Evolutionary conservation across 2,329 filamentous ascomycete genomes (phyloP).

Genomic region (Colletotrichum magnum): DNA sequence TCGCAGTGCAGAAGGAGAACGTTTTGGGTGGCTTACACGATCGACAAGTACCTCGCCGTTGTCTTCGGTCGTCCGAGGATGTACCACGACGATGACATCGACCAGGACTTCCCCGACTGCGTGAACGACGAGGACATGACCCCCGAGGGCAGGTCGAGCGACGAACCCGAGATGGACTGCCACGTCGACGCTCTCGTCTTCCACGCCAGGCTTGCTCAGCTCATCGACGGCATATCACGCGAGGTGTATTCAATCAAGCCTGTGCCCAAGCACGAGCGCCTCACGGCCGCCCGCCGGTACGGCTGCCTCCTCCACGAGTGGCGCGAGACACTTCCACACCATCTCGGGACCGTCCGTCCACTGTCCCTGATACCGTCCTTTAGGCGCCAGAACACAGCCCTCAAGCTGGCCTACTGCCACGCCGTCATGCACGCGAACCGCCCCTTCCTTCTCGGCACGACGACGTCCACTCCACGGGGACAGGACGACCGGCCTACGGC

Average conservation of each 20-base stretch:
- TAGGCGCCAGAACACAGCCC: slow-evolving; percentile 63
- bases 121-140: slow-evolving; percentile 72
- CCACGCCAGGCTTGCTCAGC: slow-evolving; percentile 58
- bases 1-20: slow-evolving; percentile 68
- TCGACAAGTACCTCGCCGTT: slow-evolving; percentile 75
- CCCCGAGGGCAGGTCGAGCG: slow-evolving; percentile 48
- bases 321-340: slow-evolving; percentile 56
- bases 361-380: slow-evolving; percentile 62
- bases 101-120: slow-evolving; percentile 69
- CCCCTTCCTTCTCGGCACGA: slow-evolving; percentile 62
- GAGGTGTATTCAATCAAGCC: slow-evolving; percentile 56
- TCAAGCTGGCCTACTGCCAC: slow-evolving; percentile 68
- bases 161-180: slow-evolving; percentile 56
- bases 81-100: slow-evolving; percentile 75
- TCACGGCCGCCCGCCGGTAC: slow-evolving; percentile 54
- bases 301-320: slow-evolving; percentile 56
- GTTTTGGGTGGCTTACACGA: slow-evolving; percentile 74
- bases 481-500: slow-evolving; percentile 58
- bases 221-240: slow-evolving; percentile 56
- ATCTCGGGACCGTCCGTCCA: slow-evolving; percentile 59
- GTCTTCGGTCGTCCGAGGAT: slow-evolving; percentile 72
- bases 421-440: slow-evolving; percentile 70
- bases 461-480: slow-evolving; percentile 45
- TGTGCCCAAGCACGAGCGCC: slow-evolving; percentile 51
- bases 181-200: slow-evolving; percentile 63